A percentile compares a stretch with the other conserved stretches of the same genome.
phyloP scores from a whole-genome alignment of 2,329 filamentous ascomycete genomes.

The Gyromitra esculenta region DNA sequence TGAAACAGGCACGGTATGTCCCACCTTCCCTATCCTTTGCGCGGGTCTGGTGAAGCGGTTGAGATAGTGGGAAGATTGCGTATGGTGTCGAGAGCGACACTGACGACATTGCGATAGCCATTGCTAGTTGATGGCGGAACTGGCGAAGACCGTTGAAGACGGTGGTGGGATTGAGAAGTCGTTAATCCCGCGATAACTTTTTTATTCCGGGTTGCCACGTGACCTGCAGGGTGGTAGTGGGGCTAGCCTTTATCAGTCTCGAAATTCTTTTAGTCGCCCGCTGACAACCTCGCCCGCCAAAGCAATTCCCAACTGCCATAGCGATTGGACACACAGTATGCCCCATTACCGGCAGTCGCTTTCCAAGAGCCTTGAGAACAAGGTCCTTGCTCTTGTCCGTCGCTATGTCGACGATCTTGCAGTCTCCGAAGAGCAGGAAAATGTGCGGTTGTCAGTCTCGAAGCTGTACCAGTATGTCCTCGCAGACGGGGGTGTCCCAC shows the following conservation, averaged over 20 bases:
- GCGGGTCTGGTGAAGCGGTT: conserved; percentile 50
- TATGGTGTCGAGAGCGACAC: conserved; percentile 55
- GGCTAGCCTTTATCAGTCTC: conserved; percentile 18
- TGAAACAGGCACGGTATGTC: conserved; percentile 52
- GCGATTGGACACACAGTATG: conserved; percentile 19
- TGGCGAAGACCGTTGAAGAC: neutral
- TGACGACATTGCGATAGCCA: conserved; percentile 37
- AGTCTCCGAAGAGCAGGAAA: conserved; percentile 70
- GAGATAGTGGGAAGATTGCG: conserved; percentile 53
- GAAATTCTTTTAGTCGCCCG: conserved; percentile 16
- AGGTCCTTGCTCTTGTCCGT: conserved; percentile 56
- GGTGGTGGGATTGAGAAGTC: neutral
- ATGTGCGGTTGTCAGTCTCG: conserved; percentile 67
- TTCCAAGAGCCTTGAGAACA: conserved; percentile 53
- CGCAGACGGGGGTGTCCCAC: conserved; percentile 66
- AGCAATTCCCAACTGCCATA: neutral
- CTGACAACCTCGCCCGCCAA: neutral
- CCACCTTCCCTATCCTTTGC: conserved; percentile 46
- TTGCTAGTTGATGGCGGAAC: conserved; percentile 11
- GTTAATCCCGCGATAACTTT: conserved; percentile 19
- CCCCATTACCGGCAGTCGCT: conserved; percentile 47
- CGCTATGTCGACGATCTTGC: conserved; percentile 50
- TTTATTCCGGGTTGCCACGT: conserved; percentile 6
- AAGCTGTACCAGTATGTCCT: conserved; percentile 80
- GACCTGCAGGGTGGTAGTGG: conserved; percentile 16